phyloP scores from a whole-genome alignment of 1,139 yeast species.

The Protomyces macrosporus region DNA sequence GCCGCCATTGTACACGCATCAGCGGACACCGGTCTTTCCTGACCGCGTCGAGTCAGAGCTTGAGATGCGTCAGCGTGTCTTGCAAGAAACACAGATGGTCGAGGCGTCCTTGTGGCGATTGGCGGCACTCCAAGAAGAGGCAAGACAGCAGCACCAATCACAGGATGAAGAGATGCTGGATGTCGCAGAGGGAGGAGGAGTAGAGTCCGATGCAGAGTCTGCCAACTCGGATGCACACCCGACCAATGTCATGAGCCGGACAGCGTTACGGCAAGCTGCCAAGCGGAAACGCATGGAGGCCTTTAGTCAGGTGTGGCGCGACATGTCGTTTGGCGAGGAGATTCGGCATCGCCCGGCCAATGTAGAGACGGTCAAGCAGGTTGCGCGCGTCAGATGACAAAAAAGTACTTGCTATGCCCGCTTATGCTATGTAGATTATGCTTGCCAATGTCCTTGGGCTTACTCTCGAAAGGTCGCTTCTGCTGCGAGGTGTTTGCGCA shows the following conservation, averaged over 20 bases:
- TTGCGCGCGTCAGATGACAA: not conserved
- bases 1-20: slow-evolving; percentile 21
- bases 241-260: slow-evolving; percentile 12
- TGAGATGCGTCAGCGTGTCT: slow-evolving; percentile 11
- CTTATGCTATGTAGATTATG: not conserved
- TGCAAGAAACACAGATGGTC: slow-evolving; percentile 7
- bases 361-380: not conserved
- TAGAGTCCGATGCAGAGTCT: not conserved
- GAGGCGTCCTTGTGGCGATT: slow-evolving; percentile 12
- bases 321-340: slow-evolving; percentile 14
- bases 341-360: slow-evolving; percentile 12
- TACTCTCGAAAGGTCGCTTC: slow-evolving; percentile 42
- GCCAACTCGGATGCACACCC: not conserved
- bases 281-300: not conserved
- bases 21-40: slow-evolving; percentile 2
- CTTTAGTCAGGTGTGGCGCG: slow-evolving; percentile 15
- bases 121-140: slow-evolving; percentile 5
- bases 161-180: not conserved
- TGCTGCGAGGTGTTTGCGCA: slow-evolving; percentile 66
- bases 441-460: not conserved
- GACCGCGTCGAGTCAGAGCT: slow-evolving; percentile 1
- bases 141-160: not conserved
- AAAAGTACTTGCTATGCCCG: not conserved
- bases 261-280: not conserved
- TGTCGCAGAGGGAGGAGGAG: not conserved